Percentiles rank a stretch among this genome's conserved stretches.
Conservation (phyloP, 257 asterid species). For the Przewalskia tangutica region DNA sequence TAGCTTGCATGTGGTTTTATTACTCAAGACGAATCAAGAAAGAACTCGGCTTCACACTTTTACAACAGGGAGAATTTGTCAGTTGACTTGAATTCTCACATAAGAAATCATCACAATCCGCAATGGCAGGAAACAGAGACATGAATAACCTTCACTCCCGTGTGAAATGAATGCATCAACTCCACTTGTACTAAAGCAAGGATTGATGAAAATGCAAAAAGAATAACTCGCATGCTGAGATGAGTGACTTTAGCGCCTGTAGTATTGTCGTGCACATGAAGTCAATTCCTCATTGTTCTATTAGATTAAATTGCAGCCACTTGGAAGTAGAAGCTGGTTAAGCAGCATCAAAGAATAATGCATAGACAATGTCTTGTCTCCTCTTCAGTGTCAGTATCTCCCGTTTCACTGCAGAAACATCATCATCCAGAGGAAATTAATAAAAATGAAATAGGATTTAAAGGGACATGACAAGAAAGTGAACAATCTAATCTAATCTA, state of each 20-base stretch:
- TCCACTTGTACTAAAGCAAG: neutral
- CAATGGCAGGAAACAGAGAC: neutral
- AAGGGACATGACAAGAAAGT: neutral
- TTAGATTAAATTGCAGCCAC: neutral
- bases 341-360: conserved; percentile 48
- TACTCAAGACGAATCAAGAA: neutral
- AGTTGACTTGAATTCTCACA: neutral
- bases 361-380: conserved; percentile 59
- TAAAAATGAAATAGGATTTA: neutral
- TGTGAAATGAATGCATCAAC: neutral
- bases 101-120: neutral
- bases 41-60: neutral
- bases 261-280: neutral
- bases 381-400: conserved; percentile 52
- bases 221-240: neutral
- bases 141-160: neutral
- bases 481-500: neutral
- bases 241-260: neutral
- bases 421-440: neutral
- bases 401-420: conserved; percentile 41
- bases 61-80: neutral
- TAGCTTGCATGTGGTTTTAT: neutral
- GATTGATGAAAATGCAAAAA: neutral
- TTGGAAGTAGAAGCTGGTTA: neutral
- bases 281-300: neutral